Base-by-base conservation (phyloP, 2,329 filamentous ascomycete species). In the Microcyclospora pomicola region DNA sequence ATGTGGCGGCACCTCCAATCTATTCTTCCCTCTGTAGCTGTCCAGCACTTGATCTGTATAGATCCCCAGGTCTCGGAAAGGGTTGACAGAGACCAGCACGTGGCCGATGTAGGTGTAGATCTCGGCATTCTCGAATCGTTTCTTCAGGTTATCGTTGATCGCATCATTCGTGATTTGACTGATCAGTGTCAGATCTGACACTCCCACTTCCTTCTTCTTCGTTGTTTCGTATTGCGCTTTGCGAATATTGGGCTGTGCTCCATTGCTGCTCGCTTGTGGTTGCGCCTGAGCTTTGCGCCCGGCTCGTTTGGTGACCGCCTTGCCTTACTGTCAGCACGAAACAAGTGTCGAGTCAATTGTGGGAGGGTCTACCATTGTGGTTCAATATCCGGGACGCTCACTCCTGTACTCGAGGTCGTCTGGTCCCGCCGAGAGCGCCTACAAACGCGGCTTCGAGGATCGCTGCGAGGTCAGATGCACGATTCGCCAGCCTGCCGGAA, bases 51-150 rank as follows among this genome's bases (percentile, higher is more conserved):
- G 68, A 50, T 96, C 88, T 61, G 88, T 96, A 66, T 98, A 98
- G 66, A 98, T 96, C 40, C 91, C 91, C 67, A 75, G 63, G 59
- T 98, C 91, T 59, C 85, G 79, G 64, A 98, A 98, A 28, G 91
- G 91, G 63, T 98, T 98, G 61, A 98, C 91, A 30, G 91, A 96
- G 51, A 98, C 91, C 72, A 98, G 65, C 63, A 98, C 91, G 80
- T 96, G 88, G 67, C 91, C 91, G 60, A 98, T 98, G 64, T 98
- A 98, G 57, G 91, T 98, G 68, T 98, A 98, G 61, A 98, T 98
- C 66, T 98, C 88, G 61, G 73, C 80, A 71, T 88, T 87, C 59
- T 96, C 85, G 63, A 98, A 98, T 45, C 91, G 79, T 69, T 96
- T 92, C 72, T 95, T 94, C 61, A 98, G 62, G 62, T 98, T 98